phyloP scores from a whole-genome alignment of 2,329 filamentous ascomycete species.

The Fusarium fujikuroi region DNA sequence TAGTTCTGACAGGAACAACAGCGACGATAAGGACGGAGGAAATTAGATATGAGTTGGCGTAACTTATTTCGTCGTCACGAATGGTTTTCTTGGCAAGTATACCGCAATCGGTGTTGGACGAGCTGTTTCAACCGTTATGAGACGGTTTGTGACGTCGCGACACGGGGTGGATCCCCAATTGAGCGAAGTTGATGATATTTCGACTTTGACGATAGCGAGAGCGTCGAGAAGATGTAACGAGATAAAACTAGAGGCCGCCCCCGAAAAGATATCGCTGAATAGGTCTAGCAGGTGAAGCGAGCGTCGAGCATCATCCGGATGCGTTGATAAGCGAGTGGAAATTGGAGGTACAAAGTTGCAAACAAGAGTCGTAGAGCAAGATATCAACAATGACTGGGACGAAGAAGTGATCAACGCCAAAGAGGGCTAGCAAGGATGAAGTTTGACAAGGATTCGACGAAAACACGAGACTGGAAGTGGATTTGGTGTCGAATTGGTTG shows the following conservation, averaged over 20 bases:
- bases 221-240: neutral
- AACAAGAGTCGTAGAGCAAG: constrained; percentile 17
- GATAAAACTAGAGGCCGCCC: constrained; percentile 9
- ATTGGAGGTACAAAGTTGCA: constrained; percentile 16
- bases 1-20: neutral
- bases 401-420: constrained; percentile 5
- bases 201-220: constrained; percentile 8
- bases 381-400: constrained; percentile 15
- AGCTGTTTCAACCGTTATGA: constrained; percentile 6
- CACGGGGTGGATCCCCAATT: constrained; percentile 14
- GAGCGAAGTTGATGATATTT: constrained; percentile 16
- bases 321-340: constrained; percentile 25
- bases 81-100: neutral
- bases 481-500: constrained; percentile 35
- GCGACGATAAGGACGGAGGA: neutral
- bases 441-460: constrained; percentile 26
- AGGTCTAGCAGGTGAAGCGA: constrained; percentile 31
- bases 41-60: neutral
- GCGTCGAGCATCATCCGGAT: constrained; percentile 37
- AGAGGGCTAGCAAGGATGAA: constrained; percentile 29
- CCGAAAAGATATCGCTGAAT: constrained; percentile 1
- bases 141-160: constrained; percentile 23
- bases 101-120: neutral
- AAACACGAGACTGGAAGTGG: constrained; percentile 36
- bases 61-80: neutral